A percentile compares a stretch with the other conserved stretches of the same genome.
Conservation (phyloP, 2,329 filamentous ascomycete genomes). For the Cryphonectria naterciae region DNA sequence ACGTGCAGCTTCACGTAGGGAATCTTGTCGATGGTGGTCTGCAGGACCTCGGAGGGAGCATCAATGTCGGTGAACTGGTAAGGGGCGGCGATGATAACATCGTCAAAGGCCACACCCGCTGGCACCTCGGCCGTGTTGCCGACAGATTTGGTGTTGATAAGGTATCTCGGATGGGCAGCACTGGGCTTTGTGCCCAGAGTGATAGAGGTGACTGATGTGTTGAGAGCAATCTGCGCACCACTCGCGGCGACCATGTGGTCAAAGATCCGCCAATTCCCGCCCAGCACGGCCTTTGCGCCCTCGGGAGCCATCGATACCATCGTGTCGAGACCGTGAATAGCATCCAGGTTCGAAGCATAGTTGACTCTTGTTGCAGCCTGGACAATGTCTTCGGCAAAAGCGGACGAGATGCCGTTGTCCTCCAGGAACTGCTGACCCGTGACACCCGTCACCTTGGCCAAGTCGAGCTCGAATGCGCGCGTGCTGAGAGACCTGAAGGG, state of each 20-base stretch:
- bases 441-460: conserved; percentile 67
- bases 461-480: conserved; percentile 67
- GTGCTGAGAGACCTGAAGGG: conserved; percentile 79
- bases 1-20: conserved; percentile 87
- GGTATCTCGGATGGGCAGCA: conserved; percentile 50
- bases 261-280: conserved; percentile 96
- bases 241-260: conserved; percentile 74
- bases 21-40: conserved; percentile 73
- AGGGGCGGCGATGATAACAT: conserved; percentile 81
- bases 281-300: conserved; percentile 76
- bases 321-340: conserved; percentile 86
- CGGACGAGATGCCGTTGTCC: conserved; percentile 62
- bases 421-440: conserved; percentile 76
- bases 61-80: conserved; percentile 78
- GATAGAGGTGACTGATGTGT: conserved; percentile 70
- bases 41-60: conserved; percentile 67
- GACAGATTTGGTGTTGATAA: conserved; percentile 44
- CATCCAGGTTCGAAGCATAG: conserved; percentile 85
- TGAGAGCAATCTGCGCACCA: conserved; percentile 62
- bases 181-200: conserved; percentile 48
- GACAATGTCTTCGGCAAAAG: conserved; percentile 78
- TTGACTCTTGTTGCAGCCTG: conserved; percentile 93
- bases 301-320: conserved; percentile 92
- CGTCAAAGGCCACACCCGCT: conserved; percentile 65
- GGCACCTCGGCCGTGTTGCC: conserved; percentile 30